Percentiles rank a stretch among this genome's conserved stretches.
These are phyloP conservation scores for Nemania sp. DNA, from an alignment of 2,329 filamentous ascomycete species.

Conservation along the genomic window DNA sequence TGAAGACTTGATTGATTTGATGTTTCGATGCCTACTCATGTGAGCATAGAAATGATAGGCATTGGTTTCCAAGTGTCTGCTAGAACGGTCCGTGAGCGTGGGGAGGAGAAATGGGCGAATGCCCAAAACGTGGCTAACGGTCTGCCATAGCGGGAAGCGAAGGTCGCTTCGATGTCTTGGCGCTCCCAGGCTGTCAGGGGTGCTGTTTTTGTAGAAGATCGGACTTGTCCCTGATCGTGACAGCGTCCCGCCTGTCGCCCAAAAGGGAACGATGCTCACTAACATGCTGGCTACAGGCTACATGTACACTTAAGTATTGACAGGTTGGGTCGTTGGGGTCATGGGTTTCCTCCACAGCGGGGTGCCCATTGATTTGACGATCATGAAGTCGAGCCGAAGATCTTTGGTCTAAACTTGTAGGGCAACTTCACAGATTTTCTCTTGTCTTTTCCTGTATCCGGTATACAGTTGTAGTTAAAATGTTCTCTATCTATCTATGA, in stretches of 20 bases:
- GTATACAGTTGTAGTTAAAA: conserved; percentile 11
- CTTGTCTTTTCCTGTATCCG: background rate
- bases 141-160: conserved; percentile 15
- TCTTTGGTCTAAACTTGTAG: background rate
- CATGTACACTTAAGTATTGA: background rate
- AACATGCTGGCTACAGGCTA: background rate
- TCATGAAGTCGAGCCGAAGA: background rate
- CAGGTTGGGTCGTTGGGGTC: conserved; percentile 4
- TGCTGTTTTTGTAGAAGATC: background rate
- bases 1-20: too few species aligned
- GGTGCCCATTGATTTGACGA: background rate
- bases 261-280: conserved; percentile 1
- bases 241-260: conserved; percentile 1
- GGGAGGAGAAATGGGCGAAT: conserved; percentile 17
- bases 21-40: too few species aligned
- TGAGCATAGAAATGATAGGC: background rate
- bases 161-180: conserved; percentile 11
- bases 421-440: background rate
- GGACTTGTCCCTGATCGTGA: conserved; percentile 5
- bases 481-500: background rate
- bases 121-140: conserved; percentile 29
- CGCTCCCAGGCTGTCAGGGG: conserved; percentile 8
- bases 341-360: conserved; percentile 4
- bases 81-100: conserved; percentile 10
- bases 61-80: too few species aligned